phyloP scores from a whole-genome alignment of 2,329 filamentous ascomycete species.

The Pseudocercospora fuligena region DNA sequence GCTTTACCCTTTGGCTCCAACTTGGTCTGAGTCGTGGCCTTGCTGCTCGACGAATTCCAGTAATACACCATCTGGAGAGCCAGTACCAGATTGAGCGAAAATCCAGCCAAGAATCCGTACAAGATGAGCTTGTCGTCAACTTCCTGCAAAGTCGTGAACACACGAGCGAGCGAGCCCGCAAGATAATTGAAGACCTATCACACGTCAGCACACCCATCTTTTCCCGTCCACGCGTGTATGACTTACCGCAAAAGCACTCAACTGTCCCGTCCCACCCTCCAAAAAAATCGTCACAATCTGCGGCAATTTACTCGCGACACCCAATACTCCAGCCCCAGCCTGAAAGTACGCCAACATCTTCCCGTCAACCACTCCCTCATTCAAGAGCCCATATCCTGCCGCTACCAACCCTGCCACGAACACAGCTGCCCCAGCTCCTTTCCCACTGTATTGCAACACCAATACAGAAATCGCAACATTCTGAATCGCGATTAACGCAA shows the following conservation, averaged over 20 bases:
- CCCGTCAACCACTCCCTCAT: slow-evolving; percentile 66
- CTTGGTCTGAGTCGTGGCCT: slow-evolving; percentile 45
- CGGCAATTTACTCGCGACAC: slow-evolving; percentile 88
- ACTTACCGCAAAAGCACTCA: slow-evolving; percentile 92
- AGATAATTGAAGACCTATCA: slow-evolving; percentile 92
- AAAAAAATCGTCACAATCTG: slow-evolving; percentile 87
- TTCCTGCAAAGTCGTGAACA: slow-evolving; percentile 97
- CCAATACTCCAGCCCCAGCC: slow-evolving; percentile 79
- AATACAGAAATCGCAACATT: slow-evolving; percentile 88
- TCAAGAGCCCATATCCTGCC: slow-evolving; percentile 72
- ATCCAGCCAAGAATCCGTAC: slow-evolving; percentile 91
- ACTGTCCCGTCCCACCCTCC: slow-evolving; percentile 87
- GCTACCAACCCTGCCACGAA: slow-evolving; percentile 79
- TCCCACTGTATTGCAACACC: slow-evolving; percentile 81
- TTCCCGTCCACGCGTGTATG: neutral
- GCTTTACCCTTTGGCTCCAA: slow-evolving; percentile 45
- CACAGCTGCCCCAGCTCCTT: slow-evolving; percentile 68
- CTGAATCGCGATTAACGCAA: slow-evolving; percentile 86
- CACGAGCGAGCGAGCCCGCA: slow-evolving; percentile 85
- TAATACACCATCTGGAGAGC: slow-evolving; percentile 93
- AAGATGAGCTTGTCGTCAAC: slow-evolving; percentile 96
- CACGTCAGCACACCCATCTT: neutral
- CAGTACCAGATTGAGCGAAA: slow-evolving; percentile 84
- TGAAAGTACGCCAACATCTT: slow-evolving; percentile 75
- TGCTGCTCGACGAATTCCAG: slow-evolving; percentile 71